Evolutionary conservation across 345 rosid species (phyloP).

Genomic region (Citrus medica): DNA sequence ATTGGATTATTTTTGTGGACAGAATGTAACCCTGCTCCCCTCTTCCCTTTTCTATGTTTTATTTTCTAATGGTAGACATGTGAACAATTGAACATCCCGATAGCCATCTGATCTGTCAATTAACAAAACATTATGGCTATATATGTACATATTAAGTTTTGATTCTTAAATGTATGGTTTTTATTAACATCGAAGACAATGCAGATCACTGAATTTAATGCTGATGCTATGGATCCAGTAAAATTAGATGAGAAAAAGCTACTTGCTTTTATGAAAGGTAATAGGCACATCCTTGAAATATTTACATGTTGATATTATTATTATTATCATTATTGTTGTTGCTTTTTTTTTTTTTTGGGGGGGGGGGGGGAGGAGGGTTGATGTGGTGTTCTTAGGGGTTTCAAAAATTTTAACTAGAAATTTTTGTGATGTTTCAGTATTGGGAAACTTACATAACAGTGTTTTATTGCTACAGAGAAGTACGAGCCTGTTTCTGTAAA

Average conservation of each 20-base stretch:
- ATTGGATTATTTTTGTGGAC: too few species aligned
- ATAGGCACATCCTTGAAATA: background rate
- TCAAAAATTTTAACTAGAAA: background rate
- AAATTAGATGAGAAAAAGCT: slow-evolving; percentile 65
- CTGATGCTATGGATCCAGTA: slow-evolving; percentile 45
- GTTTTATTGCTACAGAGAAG: slow-evolving; percentile 49
- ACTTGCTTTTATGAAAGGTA: slow-evolving; percentile 69
- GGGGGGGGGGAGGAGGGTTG: background rate
- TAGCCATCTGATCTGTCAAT: background rate
- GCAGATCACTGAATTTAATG: slow-evolving; percentile 53
- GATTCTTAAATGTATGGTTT: background rate
- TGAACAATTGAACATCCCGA: background rate
- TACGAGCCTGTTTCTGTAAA: slow-evolving; percentile 70
- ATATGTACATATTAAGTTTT: background rate
- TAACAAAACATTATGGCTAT: background rate
- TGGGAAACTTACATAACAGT: slow-evolving; percentile 13
- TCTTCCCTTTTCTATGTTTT: too few species aligned
- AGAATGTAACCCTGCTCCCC: too few species aligned
- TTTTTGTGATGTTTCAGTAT: background rate
- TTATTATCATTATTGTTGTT: background rate
- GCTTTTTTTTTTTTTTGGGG: background rate
- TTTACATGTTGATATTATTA: background rate
- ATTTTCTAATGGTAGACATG: background rate
- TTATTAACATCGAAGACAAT: slow-evolving; percentile 8
- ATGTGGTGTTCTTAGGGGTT: background rate